These are phyloP conservation scores for Phyllostachys edulis DNA, from an alignment of 176 grass and related monocot species.

Conservation along the genomic window DNA sequence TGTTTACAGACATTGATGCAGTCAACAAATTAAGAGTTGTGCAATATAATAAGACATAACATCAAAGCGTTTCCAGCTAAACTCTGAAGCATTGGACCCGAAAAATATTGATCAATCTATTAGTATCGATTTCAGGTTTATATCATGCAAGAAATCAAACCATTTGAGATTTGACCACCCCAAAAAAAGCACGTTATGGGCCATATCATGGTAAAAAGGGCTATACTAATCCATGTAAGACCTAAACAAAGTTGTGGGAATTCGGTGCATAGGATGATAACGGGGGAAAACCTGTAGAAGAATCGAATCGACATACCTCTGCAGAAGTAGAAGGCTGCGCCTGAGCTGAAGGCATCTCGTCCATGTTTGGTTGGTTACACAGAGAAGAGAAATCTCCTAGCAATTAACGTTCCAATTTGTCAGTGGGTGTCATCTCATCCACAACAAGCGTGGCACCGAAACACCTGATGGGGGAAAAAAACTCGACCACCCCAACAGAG, in stretches of 20 bases:
- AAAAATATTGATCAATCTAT: not conserved
- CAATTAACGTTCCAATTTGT: not conserved
- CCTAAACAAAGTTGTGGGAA: not conserved
- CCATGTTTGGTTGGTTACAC: not conserved
- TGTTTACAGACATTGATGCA: not conserved
- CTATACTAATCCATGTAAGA: not conserved
- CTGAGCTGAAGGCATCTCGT: not conserved
- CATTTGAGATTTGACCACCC: not conserved
- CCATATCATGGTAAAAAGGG: not conserved
- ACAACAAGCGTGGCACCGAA: too few relatives aligned
- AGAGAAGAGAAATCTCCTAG: not conserved
- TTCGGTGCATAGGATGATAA: not conserved
- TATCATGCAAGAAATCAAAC: not conserved
- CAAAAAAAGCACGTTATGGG: not conserved
- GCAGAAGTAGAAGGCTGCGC: slow-evolving; percentile 17
- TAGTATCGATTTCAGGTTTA: not conserved
- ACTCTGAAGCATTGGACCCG: not conserved
- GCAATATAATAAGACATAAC: not conserved
- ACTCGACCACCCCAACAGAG: too few relatives aligned
- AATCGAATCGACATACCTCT: not conserved
- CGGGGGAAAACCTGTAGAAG: too few relatives aligned
- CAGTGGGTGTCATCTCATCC: too few relatives aligned
- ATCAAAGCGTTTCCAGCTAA: not conserved
- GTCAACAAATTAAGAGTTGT: not conserved
- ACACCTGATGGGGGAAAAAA: too few relatives aligned